Evolutionary conservation across 2,329 filamentous ascomycete genomes (phyloP), one percentile per base, ranked within the genome.

Genomic region (Aplosporella prunicola): DNA sequence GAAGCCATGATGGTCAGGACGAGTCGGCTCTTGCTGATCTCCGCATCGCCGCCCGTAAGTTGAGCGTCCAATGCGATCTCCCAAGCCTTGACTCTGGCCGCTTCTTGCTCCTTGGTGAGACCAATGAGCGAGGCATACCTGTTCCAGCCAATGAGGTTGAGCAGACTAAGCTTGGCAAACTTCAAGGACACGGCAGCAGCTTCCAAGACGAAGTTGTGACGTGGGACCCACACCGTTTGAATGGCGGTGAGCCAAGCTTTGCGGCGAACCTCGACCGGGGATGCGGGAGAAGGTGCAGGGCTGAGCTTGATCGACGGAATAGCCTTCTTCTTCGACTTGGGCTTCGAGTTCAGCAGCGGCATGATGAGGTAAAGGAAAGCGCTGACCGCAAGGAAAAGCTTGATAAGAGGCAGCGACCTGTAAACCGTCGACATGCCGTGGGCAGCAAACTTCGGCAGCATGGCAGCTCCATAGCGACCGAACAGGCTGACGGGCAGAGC

Each of bases 171-270:
- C 59, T 93, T 93, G 39, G 82, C 60, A 38, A 80, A 84, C 66
- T 94, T 91, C 27, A 86, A 67, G 5, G 78, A 69, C 16, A 95
- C 70, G 3, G 87, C 88, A 11, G 83, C 78, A 39, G 84, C 81
- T 58, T 94, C 89, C 3, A 93, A 75, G 47, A 89, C 72, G 56
- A 93, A 88, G 47, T 81, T 84, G 57, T 93, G 85, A 14, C 80
- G 76, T 9, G 89, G 89, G 10, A 95, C 83, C 75, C 87, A 93
- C 16, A 94, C 84, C 4, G 82, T 89, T 61, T 94, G 88, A 42
- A 94, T 80, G 6, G 88, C 84, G 3, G 88, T 95, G 40, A 93
- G 77, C 88, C 89, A 95, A 20, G 88, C 88, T 56, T 87, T 83
- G 43, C 82, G 78, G 34, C 87, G 80, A 30, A 93, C 82, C 48